Conservation (phyloP, 176 grass and related monocot species). For the Oropetium thomaeum region DNA sequence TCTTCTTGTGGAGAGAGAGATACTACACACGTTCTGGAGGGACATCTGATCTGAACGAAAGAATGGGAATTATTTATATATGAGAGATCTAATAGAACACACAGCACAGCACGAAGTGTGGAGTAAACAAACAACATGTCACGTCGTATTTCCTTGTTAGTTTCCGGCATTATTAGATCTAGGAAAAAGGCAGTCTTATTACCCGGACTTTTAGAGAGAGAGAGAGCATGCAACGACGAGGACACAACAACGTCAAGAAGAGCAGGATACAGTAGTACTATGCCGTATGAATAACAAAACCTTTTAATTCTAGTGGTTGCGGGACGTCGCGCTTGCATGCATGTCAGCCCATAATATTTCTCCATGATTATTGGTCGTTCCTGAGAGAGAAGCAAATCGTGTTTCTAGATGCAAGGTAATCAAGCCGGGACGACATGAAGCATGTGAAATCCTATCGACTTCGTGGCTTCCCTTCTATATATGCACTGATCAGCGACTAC, state of each 20-base stretch:
- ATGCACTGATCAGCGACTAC: no score
- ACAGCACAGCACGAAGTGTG: background rate
- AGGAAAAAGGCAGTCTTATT: conserved; percentile 21
- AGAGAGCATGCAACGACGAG: no score
- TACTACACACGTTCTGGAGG: background rate
- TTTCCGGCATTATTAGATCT: conserved; percentile 38
- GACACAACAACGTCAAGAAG: no score
- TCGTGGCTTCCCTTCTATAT: background rate
- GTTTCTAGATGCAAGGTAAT: no score
- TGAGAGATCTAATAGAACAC: background rate
- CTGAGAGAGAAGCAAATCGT: conserved; percentile 16
- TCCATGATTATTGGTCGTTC: background rate
- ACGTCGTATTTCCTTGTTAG: conserved; percentile 35
- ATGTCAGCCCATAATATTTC: conserved; percentile 37
- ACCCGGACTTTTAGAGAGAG: conserved; percentile 28
- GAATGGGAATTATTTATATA: no score
- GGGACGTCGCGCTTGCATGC: no score
- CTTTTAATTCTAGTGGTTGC: conserved; percentile 43
- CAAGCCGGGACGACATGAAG: background rate
- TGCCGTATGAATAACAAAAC: background rate
- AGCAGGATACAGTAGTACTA: no score
- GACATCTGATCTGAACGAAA: background rate
- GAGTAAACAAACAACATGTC: conserved; percentile 28
- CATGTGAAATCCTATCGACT: conserved; percentile 33
- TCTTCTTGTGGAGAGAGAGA: conserved; percentile 12